Evolutionary conservation across 2,329 filamentous ascomycete species (phyloP).

Genomic region (Colletotrichum tropicale): DNA sequence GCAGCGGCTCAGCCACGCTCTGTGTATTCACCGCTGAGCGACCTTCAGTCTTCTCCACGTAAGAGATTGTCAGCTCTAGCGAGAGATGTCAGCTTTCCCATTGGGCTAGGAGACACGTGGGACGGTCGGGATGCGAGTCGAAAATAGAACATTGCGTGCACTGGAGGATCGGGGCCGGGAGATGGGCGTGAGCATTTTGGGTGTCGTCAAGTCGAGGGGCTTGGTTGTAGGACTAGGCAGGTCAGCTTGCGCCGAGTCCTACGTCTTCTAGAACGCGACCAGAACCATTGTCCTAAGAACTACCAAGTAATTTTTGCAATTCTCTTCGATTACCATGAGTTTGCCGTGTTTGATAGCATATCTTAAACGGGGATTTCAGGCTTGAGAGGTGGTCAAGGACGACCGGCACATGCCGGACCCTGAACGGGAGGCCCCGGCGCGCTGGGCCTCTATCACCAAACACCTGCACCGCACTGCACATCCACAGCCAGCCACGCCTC

Average conservation of each 20-base stretch:
- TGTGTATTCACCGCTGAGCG: not conserved
- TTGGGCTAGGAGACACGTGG: not conserved
- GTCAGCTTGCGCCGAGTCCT: not conserved
- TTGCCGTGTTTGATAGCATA: fast-evolving
- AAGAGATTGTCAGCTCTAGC: not conserved
- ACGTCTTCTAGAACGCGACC: not conserved
- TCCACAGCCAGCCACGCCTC: not conserved
- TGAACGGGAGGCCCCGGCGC: constrained; percentile 1
- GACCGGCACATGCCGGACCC: constrained; percentile 8
- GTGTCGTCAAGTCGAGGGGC: not conserved
- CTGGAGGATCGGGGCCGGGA: not conserved
- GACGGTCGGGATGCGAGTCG: not conserved
- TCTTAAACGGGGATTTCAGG: not conserved
- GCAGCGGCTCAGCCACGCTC: not conserved
- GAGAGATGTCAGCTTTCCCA: not conserved
- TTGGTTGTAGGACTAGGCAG: not conserved
- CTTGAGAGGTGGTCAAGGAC: not conserved
- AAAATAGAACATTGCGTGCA: not conserved
- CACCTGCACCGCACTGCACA: not conserved
- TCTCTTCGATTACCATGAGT: not conserved
- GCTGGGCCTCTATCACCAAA: constrained; percentile 1
- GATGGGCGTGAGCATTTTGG: not conserved
- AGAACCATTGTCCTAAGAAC: too few relatives aligned
- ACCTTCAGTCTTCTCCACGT: not conserved
- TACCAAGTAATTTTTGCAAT: too few relatives aligned